Conservation (phyloP, 352 stramenopile species). For the Discostella stelligera region DNA sequence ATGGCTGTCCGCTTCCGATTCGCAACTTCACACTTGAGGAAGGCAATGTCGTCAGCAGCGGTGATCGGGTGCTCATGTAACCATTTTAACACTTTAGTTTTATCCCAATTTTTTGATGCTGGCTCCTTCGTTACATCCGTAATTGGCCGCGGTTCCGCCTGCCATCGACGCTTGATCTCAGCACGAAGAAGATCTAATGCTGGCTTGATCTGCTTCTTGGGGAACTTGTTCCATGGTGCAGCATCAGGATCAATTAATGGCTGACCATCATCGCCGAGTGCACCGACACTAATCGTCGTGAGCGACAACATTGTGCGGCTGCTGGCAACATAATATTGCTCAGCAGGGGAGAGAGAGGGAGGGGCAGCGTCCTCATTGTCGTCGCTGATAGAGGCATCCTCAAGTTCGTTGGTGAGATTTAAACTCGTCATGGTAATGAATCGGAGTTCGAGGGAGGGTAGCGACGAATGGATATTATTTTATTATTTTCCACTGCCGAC, state of each 20-base stretch:
- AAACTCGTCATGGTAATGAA: neutral
- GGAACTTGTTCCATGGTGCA: slow-evolving; percentile 7
- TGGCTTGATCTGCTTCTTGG: slow-evolving; percentile 8
- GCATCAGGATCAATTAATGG: neutral
- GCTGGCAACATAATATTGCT: neutral
- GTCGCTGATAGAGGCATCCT: neutral
- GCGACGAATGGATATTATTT: neutral
- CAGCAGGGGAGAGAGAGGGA: neutral
- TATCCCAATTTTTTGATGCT: neutral
- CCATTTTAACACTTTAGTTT: neutral
- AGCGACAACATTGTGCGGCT: slow-evolving; percentile 7
- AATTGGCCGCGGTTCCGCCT: neutral
- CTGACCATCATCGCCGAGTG: neutral
- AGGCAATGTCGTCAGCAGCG: neutral
- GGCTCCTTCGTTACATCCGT: neutral
- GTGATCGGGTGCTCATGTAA: neutral
- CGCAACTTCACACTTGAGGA: neutral
- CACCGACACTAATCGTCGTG: neutral
- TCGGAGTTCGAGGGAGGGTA: neutral
- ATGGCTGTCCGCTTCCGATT: neutral
- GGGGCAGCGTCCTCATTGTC: neutral
- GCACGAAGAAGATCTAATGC: neutral
- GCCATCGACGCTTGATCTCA: neutral
- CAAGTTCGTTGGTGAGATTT: neutral
- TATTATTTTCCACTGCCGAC: too few species aligned